Evolutionary conservation across 1,284 basidiomycete genomes (phyloP), one percentile per base, ranked within the genome.

Genomic region (Takashimella koratensis): DNA sequence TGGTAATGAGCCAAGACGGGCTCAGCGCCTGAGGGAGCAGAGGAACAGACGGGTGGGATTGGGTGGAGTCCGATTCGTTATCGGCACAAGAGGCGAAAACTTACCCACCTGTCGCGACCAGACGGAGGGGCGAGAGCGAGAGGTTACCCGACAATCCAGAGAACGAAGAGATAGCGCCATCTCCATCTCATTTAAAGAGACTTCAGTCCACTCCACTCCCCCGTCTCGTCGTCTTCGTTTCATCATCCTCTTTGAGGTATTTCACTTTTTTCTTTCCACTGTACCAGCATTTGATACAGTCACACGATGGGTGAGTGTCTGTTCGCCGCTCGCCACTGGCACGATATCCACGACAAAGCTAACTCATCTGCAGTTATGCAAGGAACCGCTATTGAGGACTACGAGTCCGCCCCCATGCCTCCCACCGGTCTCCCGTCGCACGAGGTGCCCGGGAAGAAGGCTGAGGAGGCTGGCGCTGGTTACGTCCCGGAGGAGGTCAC

Each of bases 401-500:
- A 36, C 16, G 30, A 36, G 30, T 36, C 30, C 30, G 30, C 30
- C 16, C 30, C 30, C 10, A 16, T 36, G 8, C 30, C 30, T 16
- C 30, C 30, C 30, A 36, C 30, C 30, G 30, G 30, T 36, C 30
- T 36, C 30, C 30, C 30, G 10, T 8, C 30, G 8, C 30, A 36
- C 16, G 30, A 36, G 30, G 8, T 36, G 30, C 30, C 30, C 30
- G 30, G 30, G 10, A 36, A 36, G 30, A 36, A 36, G 30, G 30
- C 16, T 16, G 30, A 36, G 30, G 30, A 36, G 8, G n/a, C n/a
- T n/a, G n/a, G n/a, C n/a, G n/a, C n/a, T n/a, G 30, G 30, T 16
- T 36, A 36, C 30, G 30, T 36, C 10, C 30, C 30, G 16, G 30
- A 36, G 30, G 53, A 61, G 13, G 52, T 57, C 24, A 46, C 49